Percentiles rank a stretch among this genome's conserved stretches.
phyloP scores from a whole-genome alignment of 2,329 filamentous ascomycete genomes.

The Fusarium xyrophilum region DNA sequence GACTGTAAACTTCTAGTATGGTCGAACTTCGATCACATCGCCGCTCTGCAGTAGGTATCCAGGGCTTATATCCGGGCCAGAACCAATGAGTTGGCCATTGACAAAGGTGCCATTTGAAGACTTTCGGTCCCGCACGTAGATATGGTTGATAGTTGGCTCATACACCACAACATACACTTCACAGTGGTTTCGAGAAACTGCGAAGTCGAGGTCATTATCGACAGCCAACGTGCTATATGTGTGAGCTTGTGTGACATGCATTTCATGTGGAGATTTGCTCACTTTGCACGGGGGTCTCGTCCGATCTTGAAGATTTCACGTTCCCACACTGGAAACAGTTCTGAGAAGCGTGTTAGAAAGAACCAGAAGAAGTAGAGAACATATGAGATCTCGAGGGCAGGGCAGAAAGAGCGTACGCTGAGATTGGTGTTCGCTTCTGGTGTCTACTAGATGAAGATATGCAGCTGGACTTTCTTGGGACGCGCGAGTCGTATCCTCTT shows the following conservation, averaged over 20 bases:
- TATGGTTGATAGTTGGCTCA: conserved; percentile 51
- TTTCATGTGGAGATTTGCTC: not conserved
- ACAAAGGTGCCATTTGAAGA: conserved; percentile 63
- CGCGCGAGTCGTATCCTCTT: conserved; percentile 9
- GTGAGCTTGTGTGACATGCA: not conserved
- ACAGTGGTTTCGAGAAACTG: conserved; percentile 61
- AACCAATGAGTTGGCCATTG: conserved; percentile 55
- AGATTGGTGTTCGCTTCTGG: conserved; percentile 35
- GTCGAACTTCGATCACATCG: conserved; percentile 55
- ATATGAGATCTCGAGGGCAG: conserved; percentile 2
- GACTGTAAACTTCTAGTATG: conserved; percentile 49
- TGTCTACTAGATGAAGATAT: conserved; percentile 39
- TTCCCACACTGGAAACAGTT: conserved; percentile 42
- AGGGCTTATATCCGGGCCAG: conserved; percentile 46
- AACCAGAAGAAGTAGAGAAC: conserved; percentile 11
- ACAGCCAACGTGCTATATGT: conserved; percentile 50
- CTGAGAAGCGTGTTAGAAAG: conserved; percentile 26
- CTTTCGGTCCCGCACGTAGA: conserved; percentile 64
- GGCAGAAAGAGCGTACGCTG: conserved; percentile 34
- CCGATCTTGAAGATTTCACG: conserved; percentile 47
- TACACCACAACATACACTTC: conserved; percentile 63
- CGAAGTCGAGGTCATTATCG: conserved; percentile 44
- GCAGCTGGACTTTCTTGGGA: conserved; percentile 36
- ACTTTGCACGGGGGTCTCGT: conserved; percentile 48
- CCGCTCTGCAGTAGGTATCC: conserved; percentile 58